A percentile compares a stretch with the other conserved stretches of the same genome.
phyloP scores from a whole-genome alignment of 1,284 basidiomycete genomes.

The Ganoderma lingzhi region DNA sequence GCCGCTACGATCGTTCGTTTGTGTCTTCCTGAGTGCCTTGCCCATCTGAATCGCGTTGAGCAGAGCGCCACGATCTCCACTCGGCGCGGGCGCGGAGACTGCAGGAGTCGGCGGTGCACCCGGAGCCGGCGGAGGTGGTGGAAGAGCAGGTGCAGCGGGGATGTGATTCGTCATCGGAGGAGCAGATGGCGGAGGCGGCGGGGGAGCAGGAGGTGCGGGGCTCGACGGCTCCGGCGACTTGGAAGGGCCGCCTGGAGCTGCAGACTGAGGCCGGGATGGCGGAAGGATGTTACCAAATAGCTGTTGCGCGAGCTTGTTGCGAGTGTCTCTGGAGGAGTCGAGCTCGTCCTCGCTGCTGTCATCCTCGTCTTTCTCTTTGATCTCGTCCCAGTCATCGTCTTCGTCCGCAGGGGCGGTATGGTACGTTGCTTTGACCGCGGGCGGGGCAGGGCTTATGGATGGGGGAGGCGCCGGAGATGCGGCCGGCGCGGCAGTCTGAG shows the following conservation, averaged over 20 bases:
- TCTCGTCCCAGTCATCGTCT: slow-evolving; percentile 88
- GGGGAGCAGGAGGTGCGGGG: slow-evolving; percentile 47
- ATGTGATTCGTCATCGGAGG: slow-evolving; percentile 41
- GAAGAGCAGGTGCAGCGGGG: slow-evolving; percentile 28
- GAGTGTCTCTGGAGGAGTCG: slow-evolving; percentile 65
- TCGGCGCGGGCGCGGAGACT: slow-evolving; percentile 46
- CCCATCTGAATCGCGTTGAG: slow-evolving; percentile 88
- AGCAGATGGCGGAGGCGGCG: slow-evolving; percentile 46
- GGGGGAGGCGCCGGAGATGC: slow-evolving; percentile 37
- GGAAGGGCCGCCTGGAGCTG: slow-evolving; percentile 43
- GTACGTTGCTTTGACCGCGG: slow-evolving; percentile 60
- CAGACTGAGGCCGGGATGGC: slow-evolving; percentile 56
- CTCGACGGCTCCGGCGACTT: slow-evolving; percentile 41
- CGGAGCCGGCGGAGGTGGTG: slow-evolving; percentile 36
- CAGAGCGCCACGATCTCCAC: slow-evolving; percentile 73
- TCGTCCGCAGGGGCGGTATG: slow-evolving; percentile 67
- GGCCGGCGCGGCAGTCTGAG: slow-evolving; percentile 42
- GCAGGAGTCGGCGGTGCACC: slow-evolving; percentile 46
- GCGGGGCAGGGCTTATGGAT: slow-evolving; percentile 48
- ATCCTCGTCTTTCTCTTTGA: slow-evolving; percentile 76
- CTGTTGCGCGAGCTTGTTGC: slow-evolving; percentile 79
- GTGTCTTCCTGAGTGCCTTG: slow-evolving; percentile 75
- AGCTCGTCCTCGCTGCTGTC: slow-evolving; percentile 87
- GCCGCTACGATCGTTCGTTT: slow-evolving; percentile 87
- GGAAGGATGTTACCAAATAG: slow-evolving; percentile 79